These are phyloP conservation scores for Paraconiothyrium brasiliense DNA, from an alignment of 2,329 filamentous ascomycete genomes.

Conservation along the genomic window DNA sequence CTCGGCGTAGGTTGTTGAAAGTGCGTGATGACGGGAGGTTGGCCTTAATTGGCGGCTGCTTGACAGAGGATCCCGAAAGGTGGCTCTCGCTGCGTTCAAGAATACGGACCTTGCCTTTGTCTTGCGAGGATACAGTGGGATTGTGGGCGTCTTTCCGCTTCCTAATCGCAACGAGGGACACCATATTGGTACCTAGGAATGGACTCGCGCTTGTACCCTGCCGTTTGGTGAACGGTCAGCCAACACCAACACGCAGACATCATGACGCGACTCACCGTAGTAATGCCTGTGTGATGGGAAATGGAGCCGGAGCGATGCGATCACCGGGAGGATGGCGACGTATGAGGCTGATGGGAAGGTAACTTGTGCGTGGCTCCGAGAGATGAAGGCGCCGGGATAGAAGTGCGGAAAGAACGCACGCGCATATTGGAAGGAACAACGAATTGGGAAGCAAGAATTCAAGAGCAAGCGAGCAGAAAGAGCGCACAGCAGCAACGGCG, in stretches of 20 bases:
- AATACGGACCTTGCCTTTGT: conserved; percentile 46
- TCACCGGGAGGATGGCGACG: conserved; percentile 12
- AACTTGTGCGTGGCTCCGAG: neutral
- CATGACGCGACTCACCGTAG: neutral
- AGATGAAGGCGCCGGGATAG: neutral
- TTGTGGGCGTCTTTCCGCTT: conserved; percentile 45
- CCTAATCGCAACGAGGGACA: conserved; percentile 39
- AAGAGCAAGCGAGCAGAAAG: neutral
- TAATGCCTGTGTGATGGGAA: conserved; percentile 5
- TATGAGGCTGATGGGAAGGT: conserved; percentile 13
- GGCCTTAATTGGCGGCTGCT: conserved; percentile 26
- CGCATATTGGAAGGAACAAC: neutral
- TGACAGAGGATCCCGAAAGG: conserved; percentile 21
- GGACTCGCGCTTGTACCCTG: conserved; percentile 6
- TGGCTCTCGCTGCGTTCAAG: conserved; percentile 35
- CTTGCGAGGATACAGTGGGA: conserved; percentile 27
- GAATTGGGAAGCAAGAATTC: neutral
- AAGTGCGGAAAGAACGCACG: neutral
- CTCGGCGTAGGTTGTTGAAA: conserved; percentile 40
- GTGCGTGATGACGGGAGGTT: conserved; percentile 34
- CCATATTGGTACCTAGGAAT: conserved; percentile 32
- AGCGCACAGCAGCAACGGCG: too few relatives aligned
- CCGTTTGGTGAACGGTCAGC: neutral
- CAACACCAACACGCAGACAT: too few relatives aligned
- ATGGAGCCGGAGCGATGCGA: conserved; percentile 9